Evolutionary conservation across 2,329 filamentous ascomycete genomes (phyloP), one percentile per base, ranked within the genome.

Genomic region (Dactylonectria estremocensis): DNA sequence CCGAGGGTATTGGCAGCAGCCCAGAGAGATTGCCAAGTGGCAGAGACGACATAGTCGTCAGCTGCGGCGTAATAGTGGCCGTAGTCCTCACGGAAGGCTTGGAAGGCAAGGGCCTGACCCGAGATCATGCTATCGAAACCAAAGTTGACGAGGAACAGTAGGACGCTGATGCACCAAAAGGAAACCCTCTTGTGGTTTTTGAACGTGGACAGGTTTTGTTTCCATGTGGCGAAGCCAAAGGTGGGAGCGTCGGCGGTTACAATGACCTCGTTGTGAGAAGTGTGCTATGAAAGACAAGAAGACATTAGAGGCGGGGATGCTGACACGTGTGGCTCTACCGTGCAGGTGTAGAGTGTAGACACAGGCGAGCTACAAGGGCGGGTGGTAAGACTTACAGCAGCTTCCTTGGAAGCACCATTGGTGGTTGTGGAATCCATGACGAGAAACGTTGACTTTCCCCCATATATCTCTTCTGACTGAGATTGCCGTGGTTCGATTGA

Each of bases 121-220:
- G 45, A n/a, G 45, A 48, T 48, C 16, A 48, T 48, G 45, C 3
- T 16, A 22, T 48, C 45, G 45, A 48, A 48, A 5, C 45, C 45
- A 22, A 48, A 48, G 45, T 48, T 48, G 45, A 48, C 45, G 45
- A 48, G 45, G 16, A 48, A 22, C 45, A 48, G 45, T 8, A 48
- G 45, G 45, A 22, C 45, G 45, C 16, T 48, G 45, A 48, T n/a
- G 45, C 3, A 48, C 45, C 45, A 48, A n/a, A 48, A 18, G 45
- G 45, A 48, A 22, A 48, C 6, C 3, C 45, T n/a, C 45, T 48
- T 48, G 45, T 48, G 45, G 45, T 48, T 18, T 16, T 22, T 48
- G 45, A 48, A 48, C 16, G 45, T 8, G 16, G 16, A 18, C 3
- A 48, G 16, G 45, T 6, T 48, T n/a, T 6, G 45, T 22, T 48